Percentiles rank a stretch among this genome's conserved stretches.
phyloP scores from a whole-genome alignment of 306 rosid genomes.

The Fragaria ananassa region DNA sequence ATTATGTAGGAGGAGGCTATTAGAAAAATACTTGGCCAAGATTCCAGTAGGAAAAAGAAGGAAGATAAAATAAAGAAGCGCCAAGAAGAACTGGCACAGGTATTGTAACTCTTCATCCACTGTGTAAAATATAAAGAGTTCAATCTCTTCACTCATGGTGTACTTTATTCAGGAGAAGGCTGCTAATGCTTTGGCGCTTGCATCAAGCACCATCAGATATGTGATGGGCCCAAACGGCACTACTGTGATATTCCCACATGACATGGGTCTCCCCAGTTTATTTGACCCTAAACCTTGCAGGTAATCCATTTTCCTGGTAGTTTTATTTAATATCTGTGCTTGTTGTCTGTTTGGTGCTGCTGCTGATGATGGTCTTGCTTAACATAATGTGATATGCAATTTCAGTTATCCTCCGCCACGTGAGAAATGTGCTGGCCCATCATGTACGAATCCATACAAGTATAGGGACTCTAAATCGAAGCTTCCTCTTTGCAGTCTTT shows the following conservation, averaged over 20 bases:
- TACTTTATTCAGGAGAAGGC: constrained; percentile 67
- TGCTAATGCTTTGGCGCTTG: constrained; percentile 57
- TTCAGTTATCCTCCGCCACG: constrained; percentile 92
- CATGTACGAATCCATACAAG: constrained; percentile 71
- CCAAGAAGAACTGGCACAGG: constrained; percentile 87
- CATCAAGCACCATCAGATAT: constrained; percentile 66
- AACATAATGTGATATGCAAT: constrained; percentile 10
- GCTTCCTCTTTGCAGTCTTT: constrained; percentile 91
- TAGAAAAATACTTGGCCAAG: constrained; percentile 96
- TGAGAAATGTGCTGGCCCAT: constrained; percentile 78
- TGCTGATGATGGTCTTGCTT: constrained; percentile 14
- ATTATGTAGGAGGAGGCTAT: constrained; percentile 81
- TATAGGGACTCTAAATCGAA: constrained; percentile 82
- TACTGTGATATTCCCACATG: constrained; percentile 62
- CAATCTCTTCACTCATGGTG: neutral
- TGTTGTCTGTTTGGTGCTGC: constrained; percentile 8
- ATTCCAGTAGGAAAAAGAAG: constrained; percentile 81
- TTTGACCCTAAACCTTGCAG: constrained; percentile 47
- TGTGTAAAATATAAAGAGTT: constrained; percentile 2
- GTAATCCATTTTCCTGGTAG: constrained; percentile 22
- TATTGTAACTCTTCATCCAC: constrained; percentile 21
- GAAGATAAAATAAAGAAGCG: constrained; percentile 94
- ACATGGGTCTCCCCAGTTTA: constrained; percentile 76
- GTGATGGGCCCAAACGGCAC: constrained; percentile 76
- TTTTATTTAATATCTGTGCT: constrained; percentile 4